Base-by-base conservation (phyloP, 345 rosid species). In the Sisymbrium irio region DNA sequence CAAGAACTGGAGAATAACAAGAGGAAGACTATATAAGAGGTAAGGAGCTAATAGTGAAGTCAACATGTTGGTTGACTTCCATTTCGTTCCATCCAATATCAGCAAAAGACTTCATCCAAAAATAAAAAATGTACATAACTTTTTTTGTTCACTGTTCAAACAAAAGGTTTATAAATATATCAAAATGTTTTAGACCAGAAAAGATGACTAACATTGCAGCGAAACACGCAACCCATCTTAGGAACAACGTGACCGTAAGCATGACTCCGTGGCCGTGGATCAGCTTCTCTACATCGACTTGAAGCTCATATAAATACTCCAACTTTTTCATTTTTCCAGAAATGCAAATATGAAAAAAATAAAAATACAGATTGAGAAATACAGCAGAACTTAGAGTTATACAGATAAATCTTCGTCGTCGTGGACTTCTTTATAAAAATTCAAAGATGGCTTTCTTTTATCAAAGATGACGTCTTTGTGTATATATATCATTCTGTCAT, bases 11-110 rank as follows among this genome's bases (percentile, higher is more conserved):
- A 88, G 88, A 46, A 88, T 58, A n/a, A 73, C 83, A 0, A 69
- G 45, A 28, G 96, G 96, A 64, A 90, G 85, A 81, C 92, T 88
- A 40, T 80, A 58, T 82, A 88, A 92, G 53, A 90, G 87, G 71
- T 90, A 92, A 8, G 90, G 96, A 67, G 88, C 75, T 62, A 90
- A 57, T 51, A 88, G 85, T 20, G 92, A 79, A 25, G 92, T 85
- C 71, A 82, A 75, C 82, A 90, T 88, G 71, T 90, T 90, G 39
- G 85, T 86, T 58, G 58, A 44, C 77, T 84, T 88, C 96, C 94
- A 92, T 70, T 85, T 89, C 42, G 95, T 92, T 73, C 86, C 85
- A 66, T 92, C 98, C 79, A 90, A 62, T 49, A 90, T 81, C 89
- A 88, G 71, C 73, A 92, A 66, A 71, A 88, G 77, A 65, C 95